Base-by-base conservation (phyloP, 2,329 filamentous ascomycete genomes). In the Clarireedia sp. region DNA sequence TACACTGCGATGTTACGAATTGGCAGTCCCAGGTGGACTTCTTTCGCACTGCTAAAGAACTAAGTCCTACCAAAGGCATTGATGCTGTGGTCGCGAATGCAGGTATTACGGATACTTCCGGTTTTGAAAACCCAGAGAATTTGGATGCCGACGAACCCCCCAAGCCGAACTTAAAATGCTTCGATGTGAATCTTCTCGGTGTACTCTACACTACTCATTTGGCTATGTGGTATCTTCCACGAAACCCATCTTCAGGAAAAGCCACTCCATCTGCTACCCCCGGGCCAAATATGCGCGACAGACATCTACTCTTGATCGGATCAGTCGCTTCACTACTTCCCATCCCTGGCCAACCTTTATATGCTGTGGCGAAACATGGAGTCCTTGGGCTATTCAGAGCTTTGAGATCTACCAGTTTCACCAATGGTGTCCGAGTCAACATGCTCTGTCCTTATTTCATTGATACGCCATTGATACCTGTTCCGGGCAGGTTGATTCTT, bases 81-180 rank as follows among this genome's bases (percentile, higher is more conserved):
- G 82, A 87, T 67, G 72, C 76, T 19, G 82, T 86, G 4, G 80
- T 87, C 46, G 82, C 83, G 58, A 86, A 86, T 64, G 85, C 85
- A 0, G 85, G 85, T 47, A 78, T 87, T 60, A 73, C 75, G 43
- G 74, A 76, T 38, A 65, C 66, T 33, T 50, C 66, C 26, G 61
- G 59, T 5, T 77, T 85, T 58, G 79, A 82, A 65, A 60, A 67
- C 1, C 62, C 66, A 5, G 60, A 23, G 69, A 73, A 55, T 10
- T 69, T 77, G 40, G 70, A 74, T 56, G 67, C 67, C 17, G 72
- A 77, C 6, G 71, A 73, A 52, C 77, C 77, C 3, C 72, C 71
- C 1, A 66, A 73, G 55, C 82, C 82, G 1, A 69, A 72, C 55
- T 74, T 83, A 45, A 72, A 70, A 16, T 78, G 79, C 46, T 64